Percentiles rank a stretch among this genome's conserved stretches.
Conservation (phyloP, 495 filamentous ascomycete species). For the Xylaria curta region DNA sequence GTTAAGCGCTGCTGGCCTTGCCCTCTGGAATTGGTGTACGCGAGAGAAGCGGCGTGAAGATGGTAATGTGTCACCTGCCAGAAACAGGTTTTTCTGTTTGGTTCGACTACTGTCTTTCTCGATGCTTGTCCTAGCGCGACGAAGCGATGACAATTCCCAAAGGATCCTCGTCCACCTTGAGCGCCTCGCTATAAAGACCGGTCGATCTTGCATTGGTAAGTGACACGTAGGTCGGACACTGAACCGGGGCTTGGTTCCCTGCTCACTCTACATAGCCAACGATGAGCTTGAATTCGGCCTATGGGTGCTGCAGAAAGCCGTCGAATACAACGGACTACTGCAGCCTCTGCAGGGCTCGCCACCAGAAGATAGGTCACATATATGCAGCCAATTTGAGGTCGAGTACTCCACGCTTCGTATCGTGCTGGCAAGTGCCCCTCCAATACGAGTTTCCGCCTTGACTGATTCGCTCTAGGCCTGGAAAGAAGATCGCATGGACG, state of each 20-base stretch:
- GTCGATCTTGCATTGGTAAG: conserved; percentile 69
- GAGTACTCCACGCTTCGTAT: conserved; percentile 77
- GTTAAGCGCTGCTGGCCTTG: conserved; percentile 60
- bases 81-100: conserved; percentile 39
- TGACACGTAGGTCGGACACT: conserved; percentile 31
- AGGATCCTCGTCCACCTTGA: conserved; percentile 62
- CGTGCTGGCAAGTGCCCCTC: conserved; percentile 61
- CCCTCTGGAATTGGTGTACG: conserved; percentile 73
- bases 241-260: conserved; percentile 15
- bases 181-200: conserved; percentile 70
- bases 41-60: conserved; percentile 48
- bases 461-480: conserved; percentile 62
- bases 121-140: conserved; percentile 68
- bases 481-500: conserved; percentile 70
- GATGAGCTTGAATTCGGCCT: conserved; percentile 61
- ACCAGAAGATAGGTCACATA: conserved; percentile 38
- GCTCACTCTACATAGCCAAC: conserved; percentile 46
- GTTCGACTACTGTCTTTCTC: conserved; percentile 72
- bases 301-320: conserved; percentile 67
- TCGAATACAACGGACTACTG: conserved; percentile 66
- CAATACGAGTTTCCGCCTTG: conserved; percentile 25
- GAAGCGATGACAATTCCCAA: conserved; percentile 34
- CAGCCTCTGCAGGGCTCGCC: conserved; percentile 42
- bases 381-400: conserved; percentile 52
- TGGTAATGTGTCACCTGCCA: conserved; percentile 23